Evolutionary conservation across 2,329 filamentous ascomycete genomes (phyloP).

Genomic region (Graphilbum ipis-grandicollis): DNA sequence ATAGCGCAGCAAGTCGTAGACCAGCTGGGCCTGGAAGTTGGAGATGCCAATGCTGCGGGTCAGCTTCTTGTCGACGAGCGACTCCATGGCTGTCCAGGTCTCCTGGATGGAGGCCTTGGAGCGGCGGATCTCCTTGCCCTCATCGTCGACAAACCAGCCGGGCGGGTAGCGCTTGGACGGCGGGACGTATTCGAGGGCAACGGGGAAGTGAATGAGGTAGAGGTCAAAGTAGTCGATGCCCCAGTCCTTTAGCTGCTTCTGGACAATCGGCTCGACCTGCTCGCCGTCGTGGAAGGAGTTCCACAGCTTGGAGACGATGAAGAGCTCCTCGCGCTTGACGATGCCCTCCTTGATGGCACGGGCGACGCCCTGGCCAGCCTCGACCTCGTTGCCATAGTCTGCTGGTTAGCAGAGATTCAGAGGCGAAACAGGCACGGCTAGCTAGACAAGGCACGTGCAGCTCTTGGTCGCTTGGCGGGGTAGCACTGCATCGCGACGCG

Average conservation of each 20-base stretch:
- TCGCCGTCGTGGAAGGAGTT: conserved; percentile 77
- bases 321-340: conserved; percentile 72
- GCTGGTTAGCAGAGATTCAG: no score
- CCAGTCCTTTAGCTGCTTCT: conserved; percentile 67
- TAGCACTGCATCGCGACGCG: no score
- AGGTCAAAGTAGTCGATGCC: conserved; percentile 81
- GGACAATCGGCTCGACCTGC: conserved; percentile 56
- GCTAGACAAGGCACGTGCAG: no score
- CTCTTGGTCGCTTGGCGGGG: no score
- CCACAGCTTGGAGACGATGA: conserved; percentile 89
- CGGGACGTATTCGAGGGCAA: conserved; percentile 72
- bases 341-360: conserved; percentile 68
- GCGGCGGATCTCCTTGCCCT: conserved; percentile 36
- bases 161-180: conserved; percentile 65
- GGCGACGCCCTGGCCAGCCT: conserved; percentile 58
- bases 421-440: no score
- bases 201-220: conserved; percentile 79
- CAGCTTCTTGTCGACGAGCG: conserved; percentile 49
- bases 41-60: conserved; percentile 60
- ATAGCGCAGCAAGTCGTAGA: conserved; percentile 68
- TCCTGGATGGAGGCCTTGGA: conserved; percentile 59
- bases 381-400: conserved; percentile 76
- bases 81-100: conserved; percentile 71
- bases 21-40: conserved; percentile 64
- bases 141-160: conserved; percentile 53